Percentiles rank a stretch among this genome's conserved stretches.
These are phyloP conservation scores for Fusarium tanahbumbuense DNA, from an alignment of 2,329 filamentous ascomycete species.

Conservation along the genomic window DNA sequence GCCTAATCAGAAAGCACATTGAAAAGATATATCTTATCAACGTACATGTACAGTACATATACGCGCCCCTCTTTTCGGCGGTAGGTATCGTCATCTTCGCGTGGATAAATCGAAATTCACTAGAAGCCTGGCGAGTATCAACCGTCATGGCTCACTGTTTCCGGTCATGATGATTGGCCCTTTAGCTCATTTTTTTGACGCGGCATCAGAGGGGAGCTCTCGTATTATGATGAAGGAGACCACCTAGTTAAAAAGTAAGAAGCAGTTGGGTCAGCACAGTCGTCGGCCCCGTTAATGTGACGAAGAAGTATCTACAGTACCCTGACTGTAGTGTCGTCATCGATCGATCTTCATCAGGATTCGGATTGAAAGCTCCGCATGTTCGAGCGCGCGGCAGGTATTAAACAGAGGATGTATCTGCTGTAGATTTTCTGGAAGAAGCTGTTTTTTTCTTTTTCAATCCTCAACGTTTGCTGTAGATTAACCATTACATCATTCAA, in stretches of 20 bases:
- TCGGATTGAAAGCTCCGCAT: slow-evolving; percentile 38
- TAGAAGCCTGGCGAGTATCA: not conserved
- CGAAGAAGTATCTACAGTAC: slow-evolving; percentile 22
- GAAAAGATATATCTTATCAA: not conserved
- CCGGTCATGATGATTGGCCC: slow-evolving; percentile 15
- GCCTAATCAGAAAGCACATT: slow-evolving; percentile 1
- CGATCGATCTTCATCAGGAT: slow-evolving; percentile 41
- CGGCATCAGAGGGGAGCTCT: not conserved
- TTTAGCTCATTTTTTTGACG: not conserved
- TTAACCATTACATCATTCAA: slow-evolving; percentile 7
- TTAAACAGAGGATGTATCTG: slow-evolving; percentile 16
- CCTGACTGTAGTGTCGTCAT: slow-evolving; percentile 41
- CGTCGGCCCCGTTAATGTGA: slow-evolving; percentile 32
- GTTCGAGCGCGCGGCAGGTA: not conserved
- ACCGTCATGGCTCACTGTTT: slow-evolving; percentile 9
- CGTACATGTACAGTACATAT: not conserved
- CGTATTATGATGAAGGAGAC: not conserved
- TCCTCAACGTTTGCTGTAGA: not conserved
- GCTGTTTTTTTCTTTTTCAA: not conserved
- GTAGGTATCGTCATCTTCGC: slow-evolving; percentile 14
- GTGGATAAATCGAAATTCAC: slow-evolving; percentile 4
- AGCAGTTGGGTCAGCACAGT: slow-evolving; percentile 1
- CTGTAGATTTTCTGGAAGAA: not conserved
- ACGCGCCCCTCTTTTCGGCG: slow-evolving; percentile 9
- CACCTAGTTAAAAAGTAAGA: not conserved